Conservation (phyloP, 441 rosid genomes). For the Capsella rubella region DNA sequence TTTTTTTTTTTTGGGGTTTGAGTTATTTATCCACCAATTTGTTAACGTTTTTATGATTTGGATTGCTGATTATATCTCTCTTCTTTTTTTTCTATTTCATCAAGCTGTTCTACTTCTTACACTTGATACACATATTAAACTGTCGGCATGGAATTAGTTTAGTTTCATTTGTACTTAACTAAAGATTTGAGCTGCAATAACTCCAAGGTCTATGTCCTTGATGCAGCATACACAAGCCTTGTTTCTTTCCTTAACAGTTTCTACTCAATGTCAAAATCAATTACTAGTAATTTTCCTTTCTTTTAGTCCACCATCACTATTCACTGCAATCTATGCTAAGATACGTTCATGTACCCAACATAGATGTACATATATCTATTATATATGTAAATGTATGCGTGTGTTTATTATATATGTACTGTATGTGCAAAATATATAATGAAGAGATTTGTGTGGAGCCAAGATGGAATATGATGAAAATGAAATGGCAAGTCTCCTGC, state of each 20-base stretch:
- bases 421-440: constrained; percentile 3
- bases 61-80: too few species aligned
- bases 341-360: constrained; percentile 12
- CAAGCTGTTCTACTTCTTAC: too few species aligned
- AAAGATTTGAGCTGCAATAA: neutral
- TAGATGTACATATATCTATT: constrained; percentile 7
- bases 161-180: neutral
- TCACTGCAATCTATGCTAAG: constrained; percentile 1
- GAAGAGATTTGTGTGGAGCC: constrained; percentile 37
- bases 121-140: too few species aligned
- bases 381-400: neutral
- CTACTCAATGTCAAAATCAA: constrained; percentile 23
- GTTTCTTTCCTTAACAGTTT: constrained; percentile 3
- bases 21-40: too few species aligned
- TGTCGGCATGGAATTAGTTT: neutral
- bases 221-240: constrained; percentile 27
- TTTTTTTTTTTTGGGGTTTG: too few species aligned
- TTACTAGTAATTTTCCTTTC: neutral
- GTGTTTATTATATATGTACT: neutral
- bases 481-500: constrained; percentile 33
- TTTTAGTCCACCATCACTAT: neutral
- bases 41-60: too few species aligned
- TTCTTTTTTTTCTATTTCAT: too few species aligned
- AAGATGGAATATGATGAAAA: constrained; percentile 40
- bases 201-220: constrained; percentile 25